phyloP scores from a whole-genome alignment of 345 rosid species.

The Citrus maxima region DNA sequence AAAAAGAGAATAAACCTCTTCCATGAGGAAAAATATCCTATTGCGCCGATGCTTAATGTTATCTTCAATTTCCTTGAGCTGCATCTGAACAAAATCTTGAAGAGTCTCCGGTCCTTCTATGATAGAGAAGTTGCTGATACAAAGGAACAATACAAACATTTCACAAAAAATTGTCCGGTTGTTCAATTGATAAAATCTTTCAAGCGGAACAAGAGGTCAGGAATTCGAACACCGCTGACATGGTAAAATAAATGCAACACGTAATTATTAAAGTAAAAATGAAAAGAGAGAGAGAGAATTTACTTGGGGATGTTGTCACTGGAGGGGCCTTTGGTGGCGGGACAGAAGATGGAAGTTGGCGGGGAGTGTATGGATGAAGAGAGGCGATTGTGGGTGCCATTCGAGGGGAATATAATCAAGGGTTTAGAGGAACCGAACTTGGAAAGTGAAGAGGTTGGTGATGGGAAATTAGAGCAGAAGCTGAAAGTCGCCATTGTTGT shows the following conservation, averaged over 20 bases:
- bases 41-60: constrained; percentile 83
- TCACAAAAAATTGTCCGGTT: background rate
- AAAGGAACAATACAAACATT: background rate
- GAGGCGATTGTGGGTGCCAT: constrained; percentile 17
- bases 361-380: constrained; percentile 19
- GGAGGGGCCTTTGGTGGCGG: constrained; percentile 32
- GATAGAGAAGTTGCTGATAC: constrained; percentile 74
- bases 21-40: constrained; percentile 96
- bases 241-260: background rate
- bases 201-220: background rate
- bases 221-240: background rate
- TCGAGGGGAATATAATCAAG: constrained; percentile 17
- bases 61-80: constrained; percentile 74
- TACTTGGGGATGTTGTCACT: constrained; percentile 54
- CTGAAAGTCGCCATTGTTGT: constrained; percentile 27
- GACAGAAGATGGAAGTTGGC: constrained; percentile 28
- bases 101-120: constrained; percentile 94
- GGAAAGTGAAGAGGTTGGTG: constrained; percentile 23
- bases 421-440: constrained; percentile 23
- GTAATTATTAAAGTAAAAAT: background rate
- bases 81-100: constrained; percentile 91
- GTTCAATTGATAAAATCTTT: too few species aligned
- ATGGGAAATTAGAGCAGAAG: constrained; percentile 21
- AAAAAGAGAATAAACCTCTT: constrained; percentile 51
- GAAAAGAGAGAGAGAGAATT: background rate